A percentile compares a stretch with the other conserved stretches of the same genome.
Evolutionary conservation across 78 protist genomes (phyloP).

Genomic region (Andalucia godoyi): DNA sequence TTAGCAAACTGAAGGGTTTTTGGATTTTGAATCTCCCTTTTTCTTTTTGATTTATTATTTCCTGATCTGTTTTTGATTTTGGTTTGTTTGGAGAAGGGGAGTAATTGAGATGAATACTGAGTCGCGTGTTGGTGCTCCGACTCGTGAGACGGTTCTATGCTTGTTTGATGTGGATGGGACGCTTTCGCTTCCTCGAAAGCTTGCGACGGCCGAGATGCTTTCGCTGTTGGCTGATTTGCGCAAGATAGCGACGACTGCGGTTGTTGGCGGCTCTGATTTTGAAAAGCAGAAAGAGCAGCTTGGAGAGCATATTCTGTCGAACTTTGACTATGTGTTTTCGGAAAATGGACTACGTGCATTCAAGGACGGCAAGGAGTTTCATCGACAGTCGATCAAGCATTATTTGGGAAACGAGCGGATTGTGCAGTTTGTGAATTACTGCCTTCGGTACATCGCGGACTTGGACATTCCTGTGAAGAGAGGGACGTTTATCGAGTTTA

Average conservation of each 20-base stretch:
- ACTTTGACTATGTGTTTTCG: constrained; percentile 78
- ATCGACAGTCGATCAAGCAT: constrained; percentile 4
- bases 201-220: constrained; percentile 41
- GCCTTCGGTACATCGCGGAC: constrained; percentile 63
- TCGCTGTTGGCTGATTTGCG: constrained; percentile 33
- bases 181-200: constrained; percentile 69
- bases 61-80: too few species aligned
- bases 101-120: too few species aligned
- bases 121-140: too few species aligned
- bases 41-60: too few species aligned
- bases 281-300: constrained; percentile 85
- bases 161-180: constrained; percentile 98
- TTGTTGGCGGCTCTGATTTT: constrained; percentile 97
- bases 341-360: constrained; percentile 94
- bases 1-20: too few species aligned
- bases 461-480: constrained; percentile 75
- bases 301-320: constrained; percentile 31
- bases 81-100: too few species aligned
- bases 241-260: constrained; percentile 57
- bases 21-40: too few species aligned
- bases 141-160: constrained; percentile 40
- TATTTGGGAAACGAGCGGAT: constrained; percentile 76
- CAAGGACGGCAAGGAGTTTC: constrained; percentile 47
- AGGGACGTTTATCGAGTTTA: constrained; percentile 51
- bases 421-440: constrained; percentile 54